Evolutionary conservation across 2,329 filamentous ascomycete genomes (phyloP), one percentile per base, ranked within the genome.

Genomic region (Cordyceps cateniannulata): DNA sequence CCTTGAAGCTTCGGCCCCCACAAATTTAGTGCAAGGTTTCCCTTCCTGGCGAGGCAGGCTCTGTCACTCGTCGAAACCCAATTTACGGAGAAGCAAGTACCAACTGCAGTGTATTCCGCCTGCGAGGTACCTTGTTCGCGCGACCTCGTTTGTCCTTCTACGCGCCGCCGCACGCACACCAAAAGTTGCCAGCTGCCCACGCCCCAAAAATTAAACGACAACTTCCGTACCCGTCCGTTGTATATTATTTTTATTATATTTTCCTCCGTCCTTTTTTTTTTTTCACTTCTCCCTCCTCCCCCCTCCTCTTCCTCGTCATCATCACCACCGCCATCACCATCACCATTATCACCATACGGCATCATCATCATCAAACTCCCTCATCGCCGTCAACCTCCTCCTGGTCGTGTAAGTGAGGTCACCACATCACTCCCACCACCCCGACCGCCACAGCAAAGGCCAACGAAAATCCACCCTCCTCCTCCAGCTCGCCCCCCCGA

Each of bases 321-420:
- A 47, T 35, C 53, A 55, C 24, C 38, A 42, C 18, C 38, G n/a
- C 38, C 38, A 18, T 14, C 10, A 6, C 38, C 53, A 35, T 38
- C 40, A 16, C 32, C 27, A 38, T 9, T 27, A 8, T 27, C 42
- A n/a, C 5, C 49, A 38, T 5, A 29, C 51, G 18, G 9, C 38
- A 54, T 55, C 24, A 22, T 55, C 24, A 22, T 18, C 24, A 29
- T 20, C 25, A 25, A 22, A 18, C n/a, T 20, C 44, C 44, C 44
- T 16, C 44, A 4, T 12, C 44, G 18, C 22, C 44, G 20, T 16
- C 14, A 24, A n/a, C 20, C 18, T 29, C 42, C 40, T 24, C 44
- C 44, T 18, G 40, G 44, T 57, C 54, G 54, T 57, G 54, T 57
- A 57, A 57, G 54, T 57, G 29, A 57, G 44, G 54, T 40, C 44